A percentile compares a stretch with the other conserved stretches of the same genome.
phyloP scores from a whole-genome alignment of 345 rosid genomes.

The Lepidium didymum region DNA sequence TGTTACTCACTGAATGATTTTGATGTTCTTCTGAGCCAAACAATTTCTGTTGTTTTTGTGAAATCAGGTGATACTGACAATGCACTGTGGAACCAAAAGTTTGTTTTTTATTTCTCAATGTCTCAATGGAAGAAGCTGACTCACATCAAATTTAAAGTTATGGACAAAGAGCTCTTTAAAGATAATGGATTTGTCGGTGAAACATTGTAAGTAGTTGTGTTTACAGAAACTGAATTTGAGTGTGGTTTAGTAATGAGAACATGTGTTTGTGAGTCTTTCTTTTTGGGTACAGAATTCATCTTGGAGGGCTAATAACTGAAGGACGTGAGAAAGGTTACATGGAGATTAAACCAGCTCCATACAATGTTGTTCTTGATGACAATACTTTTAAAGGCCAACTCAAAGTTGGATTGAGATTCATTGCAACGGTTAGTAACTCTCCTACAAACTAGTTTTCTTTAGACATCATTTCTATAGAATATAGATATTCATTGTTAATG shows the following conservation, averaged over 20 bases:
- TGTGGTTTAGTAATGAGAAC: not conserved
- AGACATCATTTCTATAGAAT: not conserved
- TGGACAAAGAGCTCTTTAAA: slow-evolving; percentile 50
- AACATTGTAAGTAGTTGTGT: slow-evolving; percentile 42
- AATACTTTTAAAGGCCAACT: slow-evolving; percentile 61
- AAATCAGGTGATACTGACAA: slow-evolving; percentile 44
- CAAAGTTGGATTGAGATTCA: slow-evolving; percentile 62
- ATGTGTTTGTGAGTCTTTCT: not conserved
- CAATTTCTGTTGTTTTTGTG: not conserved
- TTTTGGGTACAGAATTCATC: slow-evolving; percentile 41
- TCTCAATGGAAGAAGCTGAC: slow-evolving; percentile 45
- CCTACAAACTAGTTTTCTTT: not conserved
- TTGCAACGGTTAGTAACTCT: slow-evolving; percentile 30
- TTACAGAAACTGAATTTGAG: not conserved
- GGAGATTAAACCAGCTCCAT: slow-evolving; percentile 53
- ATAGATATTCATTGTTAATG: too few species aligned
- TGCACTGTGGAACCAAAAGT: slow-evolving; percentile 83
- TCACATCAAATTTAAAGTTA: slow-evolving; percentile 58
- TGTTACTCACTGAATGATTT: not conserved
- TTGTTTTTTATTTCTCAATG: slow-evolving; percentile 47
- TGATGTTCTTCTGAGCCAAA: not conserved
- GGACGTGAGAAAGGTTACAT: slow-evolving; percentile 47
- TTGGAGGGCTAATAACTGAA: slow-evolving; percentile 64
- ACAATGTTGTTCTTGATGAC: slow-evolving; percentile 73
- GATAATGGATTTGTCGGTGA: slow-evolving; percentile 66